These are phyloP conservation scores for Ormosia semicastrata DNA, from an alignment of 306 rosid species.

Conservation along the genomic window DNA sequence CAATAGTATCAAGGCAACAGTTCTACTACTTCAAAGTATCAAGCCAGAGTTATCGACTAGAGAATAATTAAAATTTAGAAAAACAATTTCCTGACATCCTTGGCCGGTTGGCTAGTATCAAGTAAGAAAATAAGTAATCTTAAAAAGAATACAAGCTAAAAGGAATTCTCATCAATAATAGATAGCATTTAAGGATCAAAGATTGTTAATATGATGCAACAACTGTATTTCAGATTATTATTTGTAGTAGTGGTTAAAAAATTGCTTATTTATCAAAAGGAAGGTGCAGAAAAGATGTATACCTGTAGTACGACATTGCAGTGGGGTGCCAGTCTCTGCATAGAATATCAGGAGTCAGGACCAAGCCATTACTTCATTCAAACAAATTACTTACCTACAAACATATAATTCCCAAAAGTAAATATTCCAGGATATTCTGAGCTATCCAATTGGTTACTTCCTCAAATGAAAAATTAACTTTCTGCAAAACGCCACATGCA, in stretches of 20 bases:
- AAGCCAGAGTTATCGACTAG: neutral
- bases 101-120: neutral
- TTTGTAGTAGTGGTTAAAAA: neutral
- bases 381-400: neutral
- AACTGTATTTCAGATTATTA: neutral
- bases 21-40: no score
- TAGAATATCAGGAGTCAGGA: neutral
- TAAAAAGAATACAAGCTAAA: neutral
- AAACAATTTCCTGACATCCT: neutral
- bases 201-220: neutral
- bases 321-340: constrained; percentile 51
- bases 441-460: neutral
- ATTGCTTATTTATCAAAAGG: neutral
- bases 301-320: constrained; percentile 64
- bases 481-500: neutral
- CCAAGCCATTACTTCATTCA: constrained; percentile 23
- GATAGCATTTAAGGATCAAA: neutral
- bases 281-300: constrained; percentile 11
- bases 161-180: neutral
- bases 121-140: neutral
- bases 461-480: constrained; percentile 6
- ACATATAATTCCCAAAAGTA: neutral
- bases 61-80: neutral
- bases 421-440: neutral
- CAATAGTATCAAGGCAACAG: no score